Evolutionary conservation across 1,284 basidiomycete species (phyloP).

Genomic region (Ganoderma sinense): DNA sequence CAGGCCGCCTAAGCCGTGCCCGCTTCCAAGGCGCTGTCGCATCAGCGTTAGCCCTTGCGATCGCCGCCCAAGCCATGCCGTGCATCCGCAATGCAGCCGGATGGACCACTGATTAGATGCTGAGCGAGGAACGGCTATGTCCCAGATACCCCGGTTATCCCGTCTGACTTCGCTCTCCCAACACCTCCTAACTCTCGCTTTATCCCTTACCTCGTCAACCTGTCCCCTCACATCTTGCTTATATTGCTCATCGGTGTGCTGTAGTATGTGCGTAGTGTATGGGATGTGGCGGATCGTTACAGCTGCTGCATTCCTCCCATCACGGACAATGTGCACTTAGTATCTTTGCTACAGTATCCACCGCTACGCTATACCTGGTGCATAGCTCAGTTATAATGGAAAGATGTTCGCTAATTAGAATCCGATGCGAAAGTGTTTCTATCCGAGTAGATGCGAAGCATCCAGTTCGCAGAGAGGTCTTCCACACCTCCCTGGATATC

Average conservation of each 20-base stretch:
- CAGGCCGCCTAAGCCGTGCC: slow-evolving; percentile 18
- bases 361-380: slow-evolving; percentile 10
- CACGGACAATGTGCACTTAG: slow-evolving; percentile 17
- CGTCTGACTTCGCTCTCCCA: background rate
- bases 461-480: background rate
- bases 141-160: slow-evolving; percentile 4
- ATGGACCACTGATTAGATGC: background rate
- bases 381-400: slow-evolving; percentile 17
- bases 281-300: slow-evolving; percentile 9
- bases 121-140: slow-evolving; percentile 1
- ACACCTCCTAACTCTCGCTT: background rate
- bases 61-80: background rate
- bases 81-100: slow-evolving; percentile 1
- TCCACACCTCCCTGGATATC: background rate
- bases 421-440: background rate
- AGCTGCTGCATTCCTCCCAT: slow-evolving; percentile 4
- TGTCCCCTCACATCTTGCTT: background rate
- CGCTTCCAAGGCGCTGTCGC: background rate
- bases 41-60: background rate
- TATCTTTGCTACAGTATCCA: slow-evolving; percentile 14
- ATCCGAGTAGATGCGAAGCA: background rate
- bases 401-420: background rate
- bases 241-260: slow-evolving; percentile 10
- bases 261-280: slow-evolving; percentile 15
- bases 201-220: background rate